Conservation (phyloP, 78 protist species). For the Goniomonas avonlea region DNA sequence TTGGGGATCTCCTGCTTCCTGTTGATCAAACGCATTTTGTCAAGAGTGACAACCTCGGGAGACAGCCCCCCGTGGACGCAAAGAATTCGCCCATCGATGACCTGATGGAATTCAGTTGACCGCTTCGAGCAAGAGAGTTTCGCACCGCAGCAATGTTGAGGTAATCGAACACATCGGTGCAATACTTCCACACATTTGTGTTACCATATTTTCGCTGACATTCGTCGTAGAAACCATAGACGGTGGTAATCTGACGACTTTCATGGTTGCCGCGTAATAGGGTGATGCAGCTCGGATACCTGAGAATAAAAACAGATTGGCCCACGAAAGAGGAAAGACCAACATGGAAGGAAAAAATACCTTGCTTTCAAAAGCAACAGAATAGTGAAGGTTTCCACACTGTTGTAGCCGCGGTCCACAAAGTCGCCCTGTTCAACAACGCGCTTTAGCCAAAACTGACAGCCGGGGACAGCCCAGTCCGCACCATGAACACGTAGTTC, state of each 20-base stretch:
- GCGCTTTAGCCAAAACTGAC: background rate
- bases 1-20: constrained; percentile 89
- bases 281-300: constrained; percentile 79
- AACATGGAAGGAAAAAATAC: background rate
- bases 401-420: constrained; percentile 94
- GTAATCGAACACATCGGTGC: constrained; percentile 77
- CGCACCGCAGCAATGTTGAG: constrained; percentile 84
- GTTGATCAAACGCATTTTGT: constrained; percentile 71
- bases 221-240: constrained; percentile 95
- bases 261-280: constrained; percentile 96
- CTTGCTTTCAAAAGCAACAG: constrained; percentile 83
- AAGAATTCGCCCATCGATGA: constrained; percentile 80
- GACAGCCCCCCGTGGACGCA: constrained; percentile 95
- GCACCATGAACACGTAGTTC: constrained; percentile 89
- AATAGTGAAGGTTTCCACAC: constrained; percentile 88
- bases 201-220: constrained; percentile 93
- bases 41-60: constrained; percentile 62
- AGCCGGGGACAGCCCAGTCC: background rate
- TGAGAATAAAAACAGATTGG: background rate
- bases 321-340: background rate
- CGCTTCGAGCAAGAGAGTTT: background rate
- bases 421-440: constrained; percentile 84
- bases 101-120: background rate
- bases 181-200: constrained; percentile 80
- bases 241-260: constrained; percentile 87